Evolutionary conservation across 1,139 yeast genomes (phyloP).

Genomic region (Kurtzmaniella natalensis): DNA sequence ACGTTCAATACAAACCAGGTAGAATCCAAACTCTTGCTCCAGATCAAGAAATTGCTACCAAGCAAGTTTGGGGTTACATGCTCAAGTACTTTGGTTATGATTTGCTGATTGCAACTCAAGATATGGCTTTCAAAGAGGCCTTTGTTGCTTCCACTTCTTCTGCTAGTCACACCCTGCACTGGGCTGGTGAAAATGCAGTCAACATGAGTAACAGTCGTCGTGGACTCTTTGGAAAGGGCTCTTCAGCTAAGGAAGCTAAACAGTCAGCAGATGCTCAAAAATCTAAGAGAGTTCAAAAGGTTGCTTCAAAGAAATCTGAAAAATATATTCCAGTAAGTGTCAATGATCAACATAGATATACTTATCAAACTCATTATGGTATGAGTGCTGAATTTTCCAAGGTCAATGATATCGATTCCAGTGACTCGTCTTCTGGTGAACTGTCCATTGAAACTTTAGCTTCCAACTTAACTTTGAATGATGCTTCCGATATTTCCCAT

Average conservation of each 20-base stretch:
- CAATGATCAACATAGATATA: constrained; percentile 7
- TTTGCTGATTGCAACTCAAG: constrained; percentile 26
- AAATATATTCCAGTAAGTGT: constrained; percentile 6
- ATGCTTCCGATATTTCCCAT: constrained; percentile 1
- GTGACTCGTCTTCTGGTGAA: neutral
- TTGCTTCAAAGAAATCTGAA: constrained; percentile 4
- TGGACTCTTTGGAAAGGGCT: constrained; percentile 15
- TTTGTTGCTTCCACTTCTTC: constrained; percentile 29
- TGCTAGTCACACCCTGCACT: constrained; percentile 7
- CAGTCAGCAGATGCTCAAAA: neutral
- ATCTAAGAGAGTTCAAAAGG: constrained; percentile 6
- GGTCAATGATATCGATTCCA: constrained; percentile 5
- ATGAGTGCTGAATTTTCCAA: constrained; percentile 3
- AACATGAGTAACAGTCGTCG: constrained; percentile 6
- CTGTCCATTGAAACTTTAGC: constrained; percentile 6
- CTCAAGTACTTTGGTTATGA: constrained; percentile 38
- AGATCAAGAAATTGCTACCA: constrained; percentile 38
- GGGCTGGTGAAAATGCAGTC: constrained; percentile 4
- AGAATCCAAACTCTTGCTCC: constrained; percentile 38
- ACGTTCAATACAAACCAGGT: constrained; percentile 28
- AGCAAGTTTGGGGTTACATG: constrained; percentile 40
- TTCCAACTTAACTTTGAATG: constrained; percentile 6
- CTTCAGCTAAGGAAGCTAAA: neutral
- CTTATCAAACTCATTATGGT: constrained; percentile 5
- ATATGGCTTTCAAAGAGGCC: constrained; percentile 28